A percentile compares a stretch with the other conserved stretches of the same genome.
Conservation (phyloP, 331 rosid species). For the Prunus yedoensis region DNA sequence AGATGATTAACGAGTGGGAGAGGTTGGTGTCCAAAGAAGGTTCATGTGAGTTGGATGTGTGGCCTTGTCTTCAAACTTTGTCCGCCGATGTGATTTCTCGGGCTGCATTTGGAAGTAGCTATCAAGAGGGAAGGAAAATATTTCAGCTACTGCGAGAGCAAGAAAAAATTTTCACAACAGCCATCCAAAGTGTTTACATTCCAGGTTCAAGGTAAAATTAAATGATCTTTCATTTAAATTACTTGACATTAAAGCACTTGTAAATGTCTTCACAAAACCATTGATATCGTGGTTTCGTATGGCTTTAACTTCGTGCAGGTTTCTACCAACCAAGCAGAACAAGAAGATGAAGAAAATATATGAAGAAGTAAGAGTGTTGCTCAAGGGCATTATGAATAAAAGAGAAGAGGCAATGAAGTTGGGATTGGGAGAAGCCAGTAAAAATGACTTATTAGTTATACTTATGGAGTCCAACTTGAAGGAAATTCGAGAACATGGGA, state of each 20-base stretch:
- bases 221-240: background rate
- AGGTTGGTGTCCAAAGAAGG: background rate
- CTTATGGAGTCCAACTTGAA: conserved; percentile 37
- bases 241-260: background rate
- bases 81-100: conserved; percentile 31
- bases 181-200: background rate
- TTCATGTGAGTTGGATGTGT: conserved; percentile 37
- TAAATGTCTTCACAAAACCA: background rate
- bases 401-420: conserved; percentile 33
- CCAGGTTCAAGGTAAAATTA: conserved; percentile 38
- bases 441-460: conserved; percentile 18
- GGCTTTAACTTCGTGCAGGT: conserved; percentile 15
- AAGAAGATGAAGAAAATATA: conserved; percentile 33
- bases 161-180: background rate
- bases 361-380: conserved; percentile 12
- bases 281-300: too few species aligned
- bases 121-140: conserved; percentile 35
- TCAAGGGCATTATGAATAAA: conserved; percentile 28
- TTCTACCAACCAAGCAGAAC: conserved; percentile 29
- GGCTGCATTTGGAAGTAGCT: conserved; percentile 38
- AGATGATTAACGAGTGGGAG: conserved; percentile 33
- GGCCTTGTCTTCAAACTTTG: conserved; percentile 26
- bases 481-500: conserved; percentile 32
- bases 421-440: conserved; percentile 16
- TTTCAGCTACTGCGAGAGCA: conserved; percentile 30